phyloP scores from a whole-genome alignment of 371 early-diverging fungal species.

The Circinella minor region DNA sequence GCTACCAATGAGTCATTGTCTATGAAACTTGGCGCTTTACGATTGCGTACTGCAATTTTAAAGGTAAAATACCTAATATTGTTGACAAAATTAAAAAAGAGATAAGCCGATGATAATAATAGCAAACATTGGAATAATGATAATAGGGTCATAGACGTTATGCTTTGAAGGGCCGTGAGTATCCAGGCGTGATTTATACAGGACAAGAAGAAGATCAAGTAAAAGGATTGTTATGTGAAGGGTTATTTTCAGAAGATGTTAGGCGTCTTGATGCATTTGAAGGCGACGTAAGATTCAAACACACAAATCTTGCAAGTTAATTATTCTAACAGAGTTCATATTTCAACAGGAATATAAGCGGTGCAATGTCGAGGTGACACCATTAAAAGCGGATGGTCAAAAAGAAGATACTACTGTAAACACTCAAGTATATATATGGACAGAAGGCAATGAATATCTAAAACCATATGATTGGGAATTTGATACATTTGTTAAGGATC shows the following conservation, averaged over 20 bases:
- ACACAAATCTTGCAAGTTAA: neutral
- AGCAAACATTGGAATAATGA: neutral
- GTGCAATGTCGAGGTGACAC: conserved; percentile 19
- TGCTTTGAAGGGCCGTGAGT: conserved; percentile 36
- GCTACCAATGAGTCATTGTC: conserved; percentile 19
- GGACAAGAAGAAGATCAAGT: conserved; percentile 28
- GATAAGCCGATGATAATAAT: neutral
- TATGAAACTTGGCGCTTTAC: conserved; percentile 26
- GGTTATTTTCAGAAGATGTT: conserved; percentile 30
- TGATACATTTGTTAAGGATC: conserved; percentile 20
- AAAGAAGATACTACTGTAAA: neutral
- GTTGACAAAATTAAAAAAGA: neutral
- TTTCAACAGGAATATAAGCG: conserved; percentile 40
- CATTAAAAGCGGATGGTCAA: neutral
- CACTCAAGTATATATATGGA: conserved; percentile 44
- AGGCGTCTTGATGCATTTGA: conserved; percentile 43
- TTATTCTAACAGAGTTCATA: no score
- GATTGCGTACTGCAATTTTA: conserved; percentile 30
- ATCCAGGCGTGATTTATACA: conserved; percentile 41
- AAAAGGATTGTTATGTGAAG: conserved; percentile 34
- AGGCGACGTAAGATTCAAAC: conserved; percentile 35
- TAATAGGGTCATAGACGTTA: conserved; percentile 36
- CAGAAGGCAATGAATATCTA: conserved; percentile 27
- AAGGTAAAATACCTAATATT: conserved; percentile 20
- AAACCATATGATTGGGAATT: conserved; percentile 38